Conservation (phyloP, 768 basidiomycete genomes). For the Pholiota molesta region DNA sequence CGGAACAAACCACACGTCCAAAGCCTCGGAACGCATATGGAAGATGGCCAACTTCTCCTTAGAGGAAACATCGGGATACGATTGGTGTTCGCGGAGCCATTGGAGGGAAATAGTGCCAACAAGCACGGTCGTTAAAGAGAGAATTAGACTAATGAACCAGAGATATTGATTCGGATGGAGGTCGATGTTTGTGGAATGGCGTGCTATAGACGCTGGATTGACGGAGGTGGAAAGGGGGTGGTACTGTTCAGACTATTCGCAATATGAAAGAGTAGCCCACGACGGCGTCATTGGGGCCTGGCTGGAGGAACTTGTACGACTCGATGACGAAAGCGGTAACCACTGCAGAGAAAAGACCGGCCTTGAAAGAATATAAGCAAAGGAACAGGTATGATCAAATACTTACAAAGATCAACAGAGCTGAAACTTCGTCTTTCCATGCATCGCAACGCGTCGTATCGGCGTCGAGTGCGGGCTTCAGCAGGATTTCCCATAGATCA, state of each 20-base stretch:
- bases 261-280: background rate
- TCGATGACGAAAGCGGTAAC: conserved; percentile 9
- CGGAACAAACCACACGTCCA: conserved; percentile 8
- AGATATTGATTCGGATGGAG: conserved; percentile 8
- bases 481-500: conserved; percentile 12
- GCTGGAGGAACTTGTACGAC: conserved; percentile 6
- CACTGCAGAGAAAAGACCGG: conserved; percentile 7
- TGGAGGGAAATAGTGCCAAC: conserved; percentile 12
- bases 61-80: background rate
- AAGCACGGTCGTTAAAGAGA: conserved; percentile 10
- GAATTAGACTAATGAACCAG: conserved; percentile 13
- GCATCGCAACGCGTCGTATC: conserved; percentile 12
- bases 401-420: conserved; percentile 24
- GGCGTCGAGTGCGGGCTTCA: background rate
- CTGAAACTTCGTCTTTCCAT: conserved; percentile 25
- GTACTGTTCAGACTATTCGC: background rate
- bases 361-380: background rate
- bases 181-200: background rate
- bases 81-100: conserved; percentile 15
- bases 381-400: background rate
- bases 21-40: conserved; percentile 5
- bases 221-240: background rate
- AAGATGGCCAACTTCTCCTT: conserved; percentile 1
- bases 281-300: conserved; percentile 4
- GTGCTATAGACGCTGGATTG: background rate